phyloP scores from a whole-genome alignment of 495 filamentous ascomycete genomes.

The Aspergillus conjunctus region DNA sequence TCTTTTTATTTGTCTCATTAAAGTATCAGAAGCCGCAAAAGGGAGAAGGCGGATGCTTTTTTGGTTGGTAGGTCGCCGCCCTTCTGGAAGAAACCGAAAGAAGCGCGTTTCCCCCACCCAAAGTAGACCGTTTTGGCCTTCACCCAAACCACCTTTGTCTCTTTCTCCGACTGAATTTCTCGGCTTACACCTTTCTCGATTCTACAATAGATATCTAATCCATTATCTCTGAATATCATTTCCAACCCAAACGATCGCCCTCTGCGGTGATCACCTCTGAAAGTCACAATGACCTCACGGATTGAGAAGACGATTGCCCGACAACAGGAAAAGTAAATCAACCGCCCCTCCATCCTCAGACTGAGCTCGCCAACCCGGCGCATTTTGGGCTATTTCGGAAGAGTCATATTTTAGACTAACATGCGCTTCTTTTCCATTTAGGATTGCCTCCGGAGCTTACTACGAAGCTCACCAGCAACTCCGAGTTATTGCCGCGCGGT shows the following conservation, averaged over 20 bases:
- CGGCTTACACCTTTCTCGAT: too few species aligned
- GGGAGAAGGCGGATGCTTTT: neutral
- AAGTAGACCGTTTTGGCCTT: constrained; percentile 13
- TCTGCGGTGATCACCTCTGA: constrained; percentile 1
- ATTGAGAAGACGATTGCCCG: constrained; percentile 75
- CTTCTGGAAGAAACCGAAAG: constrained; percentile 17
- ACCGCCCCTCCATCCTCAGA: neutral
- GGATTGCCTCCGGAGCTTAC: constrained; percentile 88
- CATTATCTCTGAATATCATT: neutral
- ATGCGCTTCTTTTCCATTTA: constrained; percentile 35
- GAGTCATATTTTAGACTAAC: neutral
- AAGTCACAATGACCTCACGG: constrained; percentile 55
- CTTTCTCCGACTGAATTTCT: neutral
- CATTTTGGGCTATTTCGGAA: neutral
- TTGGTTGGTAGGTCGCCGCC: constrained; percentile 10
- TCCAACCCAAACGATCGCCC: constrained; percentile 1
- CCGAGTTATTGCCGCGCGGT: constrained; percentile 87
- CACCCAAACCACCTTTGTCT: neutral
- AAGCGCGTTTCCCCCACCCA: constrained; percentile 19
- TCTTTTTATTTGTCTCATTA: neutral
- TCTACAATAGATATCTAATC: neutral
- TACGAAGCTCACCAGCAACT: constrained; percentile 99
- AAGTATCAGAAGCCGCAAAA: neutral
- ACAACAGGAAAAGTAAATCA: constrained; percentile 65
- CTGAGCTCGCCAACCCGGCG: neutral